Conservation (phyloP, 2,329 filamentous ascomycete genomes). For the Aspergillus sp. region DNA sequence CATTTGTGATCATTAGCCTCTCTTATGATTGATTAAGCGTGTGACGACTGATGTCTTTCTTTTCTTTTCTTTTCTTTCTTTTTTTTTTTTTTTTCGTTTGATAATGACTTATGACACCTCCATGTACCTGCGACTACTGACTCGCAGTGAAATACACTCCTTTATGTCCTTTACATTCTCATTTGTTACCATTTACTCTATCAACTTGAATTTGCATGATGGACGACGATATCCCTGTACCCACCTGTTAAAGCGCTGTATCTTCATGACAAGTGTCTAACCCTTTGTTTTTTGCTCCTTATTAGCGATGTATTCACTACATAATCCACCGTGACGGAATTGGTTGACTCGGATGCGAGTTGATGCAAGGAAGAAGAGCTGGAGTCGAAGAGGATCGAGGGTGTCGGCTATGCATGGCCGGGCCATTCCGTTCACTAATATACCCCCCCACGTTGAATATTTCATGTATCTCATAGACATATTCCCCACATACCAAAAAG, state of each 20-base stretch:
- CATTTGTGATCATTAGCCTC: constrained; percentile 14
- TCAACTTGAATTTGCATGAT: constrained; percentile 2
- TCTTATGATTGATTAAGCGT: constrained; percentile 14
- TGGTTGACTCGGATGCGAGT: no score
- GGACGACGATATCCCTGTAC: constrained; percentile 7
- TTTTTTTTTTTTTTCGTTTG: constrained; percentile 9
- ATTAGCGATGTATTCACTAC: not conserved
- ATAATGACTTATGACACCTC: constrained; percentile 22
- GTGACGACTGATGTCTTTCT: constrained; percentile 29
- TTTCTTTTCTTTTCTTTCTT: constrained; percentile 6
- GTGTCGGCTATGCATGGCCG: no score
- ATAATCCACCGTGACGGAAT: no score
- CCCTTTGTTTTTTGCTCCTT: not conserved
- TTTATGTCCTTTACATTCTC: constrained; percentile 13
- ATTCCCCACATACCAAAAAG: no score
- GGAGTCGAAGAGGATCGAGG: no score
- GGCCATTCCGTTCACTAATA: no score
- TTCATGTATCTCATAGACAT: no score
- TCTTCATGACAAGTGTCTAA: not conserved
- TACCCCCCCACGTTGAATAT: no score
- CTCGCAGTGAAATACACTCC: constrained; percentile 27
- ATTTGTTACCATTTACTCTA: constrained; percentile 9
- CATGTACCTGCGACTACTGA: constrained; percentile 27
- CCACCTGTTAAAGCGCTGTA: not conserved
- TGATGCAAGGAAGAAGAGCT: no score